Evolutionary conservation across 352 stramenopile genomes (phyloP).

Genomic region (Hyphochytrium catenoides): DNA sequence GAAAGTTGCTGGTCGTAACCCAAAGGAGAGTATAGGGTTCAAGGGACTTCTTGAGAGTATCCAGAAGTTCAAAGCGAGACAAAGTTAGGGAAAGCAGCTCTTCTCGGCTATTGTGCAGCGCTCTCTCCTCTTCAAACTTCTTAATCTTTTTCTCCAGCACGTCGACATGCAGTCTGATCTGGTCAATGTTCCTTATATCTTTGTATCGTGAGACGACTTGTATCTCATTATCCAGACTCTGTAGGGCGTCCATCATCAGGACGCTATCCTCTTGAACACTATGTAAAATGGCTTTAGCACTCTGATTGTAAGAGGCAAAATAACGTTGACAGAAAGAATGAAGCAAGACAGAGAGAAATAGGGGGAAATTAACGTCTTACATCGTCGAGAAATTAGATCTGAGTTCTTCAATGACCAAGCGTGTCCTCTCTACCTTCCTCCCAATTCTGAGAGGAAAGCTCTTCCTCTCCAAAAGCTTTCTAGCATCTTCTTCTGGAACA

Average conservation of each 20-base stretch:
- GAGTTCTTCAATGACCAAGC: too few relatives aligned
- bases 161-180: slow-evolving; percentile 12
- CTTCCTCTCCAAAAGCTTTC: too few relatives aligned
- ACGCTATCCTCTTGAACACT: slow-evolving; percentile 51
- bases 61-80: slow-evolving; percentile 72
- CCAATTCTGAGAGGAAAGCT: too few relatives aligned
- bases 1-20: slow-evolving; percentile 69
- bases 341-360: slow-evolving; percentile 48
- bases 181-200: slow-evolving; percentile 47
- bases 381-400: slow-evolving; percentile 55
- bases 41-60: slow-evolving; percentile 68
- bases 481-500: too few relatives aligned
- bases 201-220: slow-evolving; percentile 5
- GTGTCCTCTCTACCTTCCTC: too few relatives aligned
- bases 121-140: slow-evolving; percentile 60
- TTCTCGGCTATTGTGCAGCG: slow-evolving; percentile 74
- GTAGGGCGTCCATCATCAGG: slow-evolving; percentile 32
- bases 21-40: slow-evolving; percentile 82
- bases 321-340: too few relatives aligned
- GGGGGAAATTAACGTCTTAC: slow-evolving; percentile 76
- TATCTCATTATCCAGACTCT: slow-evolving; percentile 7
- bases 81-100: slow-evolving; percentile 51
- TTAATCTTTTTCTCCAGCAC: slow-evolving; percentile 29
- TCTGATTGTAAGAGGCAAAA: too few relatives aligned
- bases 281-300: slow-evolving; percentile 52